phyloP scores from a whole-genome alignment of 1,139 yeast species.

The Diutina mesorugosa region DNA sequence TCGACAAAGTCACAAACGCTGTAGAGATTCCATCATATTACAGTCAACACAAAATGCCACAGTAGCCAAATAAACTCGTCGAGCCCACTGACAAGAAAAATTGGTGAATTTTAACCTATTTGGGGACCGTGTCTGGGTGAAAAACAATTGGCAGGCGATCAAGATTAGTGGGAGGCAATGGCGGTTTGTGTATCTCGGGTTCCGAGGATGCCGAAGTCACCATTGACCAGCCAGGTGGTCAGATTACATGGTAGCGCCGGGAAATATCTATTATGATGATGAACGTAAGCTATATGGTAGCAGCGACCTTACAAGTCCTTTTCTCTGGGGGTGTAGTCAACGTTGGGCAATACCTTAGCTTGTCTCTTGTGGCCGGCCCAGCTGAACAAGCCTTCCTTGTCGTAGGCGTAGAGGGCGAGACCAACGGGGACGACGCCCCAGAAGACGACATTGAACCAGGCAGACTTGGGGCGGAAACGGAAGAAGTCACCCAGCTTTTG shows the following conservation, averaged over 20 bases:
- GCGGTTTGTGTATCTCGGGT: too few relatives aligned
- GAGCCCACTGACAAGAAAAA: neutral
- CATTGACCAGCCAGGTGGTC: neutral
- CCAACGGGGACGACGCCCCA: slow-evolving; percentile 30
- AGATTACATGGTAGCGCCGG: neutral
- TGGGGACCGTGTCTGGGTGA: neutral
- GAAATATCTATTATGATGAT: neutral
- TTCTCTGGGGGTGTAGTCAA: slow-evolving; percentile 30
- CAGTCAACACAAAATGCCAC: neutral
- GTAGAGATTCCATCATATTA: too few relatives aligned
- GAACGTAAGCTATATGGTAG: neutral
- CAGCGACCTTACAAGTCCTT: slow-evolving; percentile 23
- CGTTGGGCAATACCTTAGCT: slow-evolving; percentile 19
- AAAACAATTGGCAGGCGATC: too few relatives aligned
- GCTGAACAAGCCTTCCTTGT: slow-evolving; percentile 22
- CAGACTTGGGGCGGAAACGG: slow-evolving; percentile 30
- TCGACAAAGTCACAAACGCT: too few relatives aligned
- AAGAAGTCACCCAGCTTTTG: slow-evolving; percentile 31
- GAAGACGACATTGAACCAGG: slow-evolving; percentile 19
- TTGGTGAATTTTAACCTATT: neutral
- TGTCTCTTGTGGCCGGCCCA: slow-evolving; percentile 25
- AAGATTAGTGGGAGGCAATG: neutral
- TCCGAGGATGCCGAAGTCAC: neutral
- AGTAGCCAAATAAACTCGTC: neutral
- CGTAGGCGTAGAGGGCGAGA: slow-evolving; percentile 23